Conservation (phyloP, 805 yeast species). For the Diddensiella transvaalensis region DNA sequence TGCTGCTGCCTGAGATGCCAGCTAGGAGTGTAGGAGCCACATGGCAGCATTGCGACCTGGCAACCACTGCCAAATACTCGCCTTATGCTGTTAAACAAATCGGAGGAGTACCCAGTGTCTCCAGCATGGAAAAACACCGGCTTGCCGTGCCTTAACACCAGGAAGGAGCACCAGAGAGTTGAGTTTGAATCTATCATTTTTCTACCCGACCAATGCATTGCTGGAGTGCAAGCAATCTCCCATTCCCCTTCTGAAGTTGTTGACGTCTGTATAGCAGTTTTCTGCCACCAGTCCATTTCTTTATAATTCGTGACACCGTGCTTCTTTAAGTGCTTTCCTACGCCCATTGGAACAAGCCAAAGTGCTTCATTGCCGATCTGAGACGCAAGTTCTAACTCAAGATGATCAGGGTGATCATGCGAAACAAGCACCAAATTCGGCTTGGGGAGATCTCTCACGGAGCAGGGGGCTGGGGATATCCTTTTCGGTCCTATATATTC, state of each 20-base stretch:
- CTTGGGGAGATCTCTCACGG: conserved; percentile 56
- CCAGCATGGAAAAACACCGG: conserved; percentile 89
- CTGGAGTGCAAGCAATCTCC: conserved; percentile 85
- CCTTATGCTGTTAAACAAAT: conserved; percentile 64
- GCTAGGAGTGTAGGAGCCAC: conserved; percentile 92
- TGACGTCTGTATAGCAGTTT: conserved; percentile 40
- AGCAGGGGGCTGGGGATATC: conserved; percentile 72
- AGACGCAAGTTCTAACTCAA: conserved; percentile 60
- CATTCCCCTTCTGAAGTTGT: conserved; percentile 48
- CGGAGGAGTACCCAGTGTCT: conserved; percentile 86
- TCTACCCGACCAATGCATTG: conserved; percentile 93
- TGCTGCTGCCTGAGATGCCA: conserved; percentile 94
- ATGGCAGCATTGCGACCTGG: conserved; percentile 72
- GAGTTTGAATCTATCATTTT: conserved; percentile 73
- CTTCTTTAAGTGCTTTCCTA: conserved; percentile 54
- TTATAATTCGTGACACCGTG: conserved; percentile 58
- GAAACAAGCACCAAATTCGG: conserved; percentile 77
- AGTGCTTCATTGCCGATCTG: conserved; percentile 54
- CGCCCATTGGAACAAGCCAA: conserved; percentile 89
- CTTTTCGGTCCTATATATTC: conserved; percentile 76
- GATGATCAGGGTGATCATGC: conserved; percentile 94
- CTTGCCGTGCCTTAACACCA: conserved; percentile 60
- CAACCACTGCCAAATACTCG: conserved; percentile 57
- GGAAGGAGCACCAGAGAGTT: conserved; percentile 85
- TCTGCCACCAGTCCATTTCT: conserved; percentile 95